Evolutionary conservation across 1,284 basidiomycete genomes (phyloP).

Genomic region (Apiotrichum sp.): DNA sequence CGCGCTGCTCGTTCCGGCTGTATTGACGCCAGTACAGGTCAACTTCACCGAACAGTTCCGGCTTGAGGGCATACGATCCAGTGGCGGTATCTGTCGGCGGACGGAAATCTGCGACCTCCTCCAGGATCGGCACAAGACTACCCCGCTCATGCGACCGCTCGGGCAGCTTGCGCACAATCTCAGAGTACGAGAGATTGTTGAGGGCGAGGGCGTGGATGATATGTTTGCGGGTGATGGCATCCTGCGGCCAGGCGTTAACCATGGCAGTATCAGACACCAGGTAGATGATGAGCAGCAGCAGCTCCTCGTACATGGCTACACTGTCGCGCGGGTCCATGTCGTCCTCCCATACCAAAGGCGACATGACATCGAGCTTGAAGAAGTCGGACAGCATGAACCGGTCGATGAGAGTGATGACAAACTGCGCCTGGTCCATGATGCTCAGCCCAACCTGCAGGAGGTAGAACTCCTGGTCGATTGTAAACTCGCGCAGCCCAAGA

Average conservation of each 20-base stretch:
- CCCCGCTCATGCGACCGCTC: conserved; percentile 83
- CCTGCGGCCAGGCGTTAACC: conserved; percentile 64
- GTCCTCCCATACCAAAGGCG: conserved; percentile 26
- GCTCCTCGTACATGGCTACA: conserved; percentile 84
- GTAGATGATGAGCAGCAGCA: conserved; percentile 80
- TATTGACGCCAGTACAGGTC: conserved; percentile 97
- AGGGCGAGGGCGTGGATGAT: conserved; percentile 87
- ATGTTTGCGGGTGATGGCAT: conserved; percentile 68
- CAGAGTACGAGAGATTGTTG: conserved; percentile 82
- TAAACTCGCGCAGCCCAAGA: conserved; percentile 88
- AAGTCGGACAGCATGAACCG: conserved; percentile 76
- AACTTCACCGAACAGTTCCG: conserved; percentile 77
- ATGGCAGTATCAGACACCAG: conserved; percentile 77
- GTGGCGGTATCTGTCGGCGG: conserved; percentile 64
- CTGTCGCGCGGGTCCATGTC: conserved; percentile 45
- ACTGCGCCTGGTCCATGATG: conserved; percentile 69
- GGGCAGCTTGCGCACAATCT: conserved; percentile 82
- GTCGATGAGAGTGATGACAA: conserved; percentile 81
- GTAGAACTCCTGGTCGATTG: conserved; percentile 94
- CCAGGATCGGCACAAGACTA: conserved; percentile 73
- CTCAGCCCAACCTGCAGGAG: conserved; percentile 80
- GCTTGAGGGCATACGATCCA: conserved; percentile 81
- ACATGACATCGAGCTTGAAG: conserved; percentile 57
- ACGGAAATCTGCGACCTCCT: conserved; percentile 74
- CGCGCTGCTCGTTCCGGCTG: conserved; percentile 87